Evolutionary conservation across 164 flowering plant genomes (phyloP).

Genomic region (Akebia trifoliata): DNA sequence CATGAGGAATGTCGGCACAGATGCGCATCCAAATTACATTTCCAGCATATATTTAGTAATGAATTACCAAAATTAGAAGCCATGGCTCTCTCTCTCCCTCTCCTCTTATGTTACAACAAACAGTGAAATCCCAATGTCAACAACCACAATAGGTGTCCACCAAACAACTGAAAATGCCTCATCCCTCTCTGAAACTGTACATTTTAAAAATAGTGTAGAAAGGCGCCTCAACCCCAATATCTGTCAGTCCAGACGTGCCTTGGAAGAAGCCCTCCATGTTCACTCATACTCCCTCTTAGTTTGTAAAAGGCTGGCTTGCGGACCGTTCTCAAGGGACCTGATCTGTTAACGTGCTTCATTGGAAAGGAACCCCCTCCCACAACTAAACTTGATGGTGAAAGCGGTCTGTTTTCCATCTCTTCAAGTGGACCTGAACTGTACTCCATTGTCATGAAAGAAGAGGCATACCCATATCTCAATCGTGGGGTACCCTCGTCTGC

Average conservation of each 20-base stretch:
- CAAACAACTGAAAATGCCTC: slow-evolving; percentile 16
- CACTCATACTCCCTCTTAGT: slow-evolving; percentile 79
- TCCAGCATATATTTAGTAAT: too few relatives aligned
- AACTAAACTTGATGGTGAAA: slow-evolving; percentile 43
- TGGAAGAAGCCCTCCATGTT: slow-evolving; percentile 54
- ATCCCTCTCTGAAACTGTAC: slow-evolving; percentile 43
- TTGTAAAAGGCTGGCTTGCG: slow-evolving; percentile 52
- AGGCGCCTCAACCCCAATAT: slow-evolving; percentile 33
- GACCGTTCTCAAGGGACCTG: slow-evolving; percentile 77
- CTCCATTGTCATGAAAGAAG: slow-evolving; percentile 83
- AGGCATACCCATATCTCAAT: slow-evolving; percentile 54
- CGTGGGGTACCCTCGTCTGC: slow-evolving; percentile 57
- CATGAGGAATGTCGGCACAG: too few relatives aligned
- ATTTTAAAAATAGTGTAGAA: slow-evolving; percentile 25
- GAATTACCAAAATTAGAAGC: slow-evolving; percentile 28
- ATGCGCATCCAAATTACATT: too few relatives aligned
- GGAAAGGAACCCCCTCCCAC: slow-evolving; percentile 46
- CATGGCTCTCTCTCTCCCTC: slow-evolving; percentile 9
- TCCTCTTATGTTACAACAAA: background rate
- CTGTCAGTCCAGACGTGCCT: slow-evolving; percentile 35
- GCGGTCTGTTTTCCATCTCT: slow-evolving; percentile 51
- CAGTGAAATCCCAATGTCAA: slow-evolving; percentile 15
- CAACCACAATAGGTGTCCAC: slow-evolving; percentile 17
- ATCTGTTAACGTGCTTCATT: slow-evolving; percentile 55
- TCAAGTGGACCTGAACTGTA: slow-evolving; percentile 81